These are phyloP conservation scores for Albizia julibrissin DNA, from an alignment of 306 rosid species.

Conservation along the genomic window DNA sequence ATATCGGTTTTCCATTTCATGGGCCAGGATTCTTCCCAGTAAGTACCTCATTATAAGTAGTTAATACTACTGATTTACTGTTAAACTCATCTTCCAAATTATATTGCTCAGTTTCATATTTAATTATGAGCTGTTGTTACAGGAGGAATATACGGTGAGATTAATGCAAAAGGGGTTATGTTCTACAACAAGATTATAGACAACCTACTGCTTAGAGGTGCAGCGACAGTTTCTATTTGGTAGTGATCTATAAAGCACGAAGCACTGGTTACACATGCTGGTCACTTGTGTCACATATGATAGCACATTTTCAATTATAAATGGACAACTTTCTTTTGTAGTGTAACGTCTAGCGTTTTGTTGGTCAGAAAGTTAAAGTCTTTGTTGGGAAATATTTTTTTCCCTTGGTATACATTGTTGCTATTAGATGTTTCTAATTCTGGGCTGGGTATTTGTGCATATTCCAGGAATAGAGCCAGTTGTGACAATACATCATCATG, in stretches of 20 bases:
- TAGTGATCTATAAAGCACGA: neutral
- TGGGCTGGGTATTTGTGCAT: conserved; percentile 17
- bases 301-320: neutral
- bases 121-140: conserved; percentile 28
- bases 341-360: neutral
- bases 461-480: conserved; percentile 62
- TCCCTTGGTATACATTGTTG: neutral
- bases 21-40: conserved; percentile 76
- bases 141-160: conserved; percentile 60
- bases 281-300: neutral
- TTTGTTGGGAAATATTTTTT: neutral
- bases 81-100: conserved; percentile 3
- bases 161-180: conserved; percentile 50
- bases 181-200: conserved; percentile 68
- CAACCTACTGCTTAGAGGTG: conserved; percentile 55
- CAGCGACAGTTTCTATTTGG: neutral
- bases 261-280: neutral
- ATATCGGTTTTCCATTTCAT: conserved; percentile 71
- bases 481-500: conserved; percentile 60
- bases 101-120: neutral
- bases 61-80: neutral
- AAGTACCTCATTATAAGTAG: conserved; percentile 21
- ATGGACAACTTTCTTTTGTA: neutral
- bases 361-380: neutral
- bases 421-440: conserved; percentile 15